Percentiles rank a stretch among this genome's conserved stretches.
Evolutionary conservation across 768 basidiomycete genomes (phyloP).

Genomic region (Dentipellis sp.): DNA sequence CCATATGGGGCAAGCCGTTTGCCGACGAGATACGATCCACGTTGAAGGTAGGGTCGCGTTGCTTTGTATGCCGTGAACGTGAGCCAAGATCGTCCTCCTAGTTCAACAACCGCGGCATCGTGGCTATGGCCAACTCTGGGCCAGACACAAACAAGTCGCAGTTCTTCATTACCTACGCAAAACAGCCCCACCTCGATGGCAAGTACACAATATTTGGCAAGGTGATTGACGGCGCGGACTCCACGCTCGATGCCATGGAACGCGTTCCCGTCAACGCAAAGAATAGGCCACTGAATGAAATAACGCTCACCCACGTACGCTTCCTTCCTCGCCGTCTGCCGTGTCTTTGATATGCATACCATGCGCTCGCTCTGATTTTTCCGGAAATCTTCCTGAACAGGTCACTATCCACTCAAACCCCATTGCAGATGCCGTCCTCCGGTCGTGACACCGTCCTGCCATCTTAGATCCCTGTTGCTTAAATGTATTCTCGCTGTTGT

Average conservation of each 20-base stretch:
- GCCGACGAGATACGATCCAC: conserved; percentile 90
- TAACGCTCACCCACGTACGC: conserved; percentile 73
- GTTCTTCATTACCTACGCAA: conserved; percentile 85
- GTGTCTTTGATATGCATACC: not conserved
- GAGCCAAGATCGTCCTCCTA: conserved; percentile 22
- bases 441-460: conserved; percentile 10
- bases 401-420: conserved; percentile 92
- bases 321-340: conserved; percentile 2
- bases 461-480: too few relatives aligned
- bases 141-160: conserved; percentile 90
- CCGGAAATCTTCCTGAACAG: conserved; percentile 26
- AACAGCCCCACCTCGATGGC: conserved; percentile 89
- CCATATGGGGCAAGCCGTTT: conserved; percentile 91
- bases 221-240: conserved; percentile 97
- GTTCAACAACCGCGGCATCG: conserved; percentile 93
- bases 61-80: too few relatives aligned
- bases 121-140: conserved; percentile 98
- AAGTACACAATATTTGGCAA: conserved; percentile 94
- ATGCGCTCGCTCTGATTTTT: not conserved
- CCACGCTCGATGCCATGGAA: conserved; percentile 91
- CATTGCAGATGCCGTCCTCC: conserved; percentile 68
- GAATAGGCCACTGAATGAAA: conserved; percentile 78
- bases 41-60: conserved; percentile 55
- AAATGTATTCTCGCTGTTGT: too few relatives aligned
- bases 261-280: conserved; percentile 85